Conservation (phyloP, 2,329 filamentous ascomycete species). For the Botrytis porri region DNA sequence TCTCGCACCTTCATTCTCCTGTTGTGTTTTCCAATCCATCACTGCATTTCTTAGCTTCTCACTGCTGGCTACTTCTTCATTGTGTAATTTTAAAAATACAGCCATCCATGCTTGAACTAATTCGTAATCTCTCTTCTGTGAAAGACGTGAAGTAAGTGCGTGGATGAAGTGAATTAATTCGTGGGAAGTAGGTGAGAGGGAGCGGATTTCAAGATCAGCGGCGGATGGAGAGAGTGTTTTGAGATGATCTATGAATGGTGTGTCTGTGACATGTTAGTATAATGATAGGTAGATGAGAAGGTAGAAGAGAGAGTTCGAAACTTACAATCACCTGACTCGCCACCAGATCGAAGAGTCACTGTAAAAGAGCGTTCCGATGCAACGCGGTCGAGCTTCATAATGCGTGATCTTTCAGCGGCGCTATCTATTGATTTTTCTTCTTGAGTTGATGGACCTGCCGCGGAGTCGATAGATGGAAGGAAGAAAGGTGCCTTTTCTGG, state of each 20-base stretch:
- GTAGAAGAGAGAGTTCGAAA: constrained; percentile 21
- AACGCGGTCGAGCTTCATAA: constrained; percentile 62
- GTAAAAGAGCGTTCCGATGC: constrained; percentile 58
- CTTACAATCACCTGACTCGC: constrained; percentile 59
- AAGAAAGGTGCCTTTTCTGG: constrained; percentile 97
- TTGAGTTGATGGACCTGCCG: constrained; percentile 25
- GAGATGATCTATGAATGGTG: constrained; percentile 71
- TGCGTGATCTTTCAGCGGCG: constrained; percentile 58
- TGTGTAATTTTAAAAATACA: constrained; percentile 81
- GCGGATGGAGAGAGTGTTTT: constrained; percentile 79
- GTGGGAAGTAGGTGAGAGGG: constrained; percentile 51
- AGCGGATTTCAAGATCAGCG: constrained; percentile 87
- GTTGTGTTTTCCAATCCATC: constrained; percentile 66
- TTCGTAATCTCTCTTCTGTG: constrained; percentile 78
- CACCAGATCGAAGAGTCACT: constrained; percentile 53
- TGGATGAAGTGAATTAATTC: constrained; percentile 78
- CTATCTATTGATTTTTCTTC: constrained; percentile 35
- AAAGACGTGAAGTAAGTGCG: constrained; percentile 71
- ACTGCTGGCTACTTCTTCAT: constrained; percentile 50
- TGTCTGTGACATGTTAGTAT: constrained; percentile 45
- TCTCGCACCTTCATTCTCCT: constrained; percentile 67
- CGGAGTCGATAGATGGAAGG: constrained; percentile 62
- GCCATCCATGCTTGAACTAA: constrained; percentile 97
- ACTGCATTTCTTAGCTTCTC: constrained; percentile 57
- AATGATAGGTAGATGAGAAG: neutral